phyloP scores from a whole-genome alignment of 148 eudicot genomes.

The Camellia lanceoleosa region DNA sequence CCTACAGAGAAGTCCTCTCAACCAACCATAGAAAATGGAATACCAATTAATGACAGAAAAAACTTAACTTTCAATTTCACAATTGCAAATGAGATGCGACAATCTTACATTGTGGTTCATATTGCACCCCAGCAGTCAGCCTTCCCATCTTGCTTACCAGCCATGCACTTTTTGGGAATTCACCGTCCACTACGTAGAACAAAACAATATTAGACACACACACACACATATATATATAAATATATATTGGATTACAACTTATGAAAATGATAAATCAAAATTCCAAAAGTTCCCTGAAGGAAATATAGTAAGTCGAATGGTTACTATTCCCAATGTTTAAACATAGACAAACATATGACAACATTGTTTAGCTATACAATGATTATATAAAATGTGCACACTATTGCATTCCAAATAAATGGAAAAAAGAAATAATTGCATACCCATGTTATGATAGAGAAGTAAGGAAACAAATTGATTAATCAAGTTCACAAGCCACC shows the following conservation, averaged over 20 bases:
- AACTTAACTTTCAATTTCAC: background rate
- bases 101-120: constrained; percentile 66
- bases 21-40: background rate
- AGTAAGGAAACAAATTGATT: background rate
- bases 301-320: background rate
- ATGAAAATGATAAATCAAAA: background rate
- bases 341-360: background rate
- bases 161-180: constrained; percentile 75
- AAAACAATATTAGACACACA: constrained; percentile 12
- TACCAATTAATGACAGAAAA: background rate
- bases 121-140: constrained; percentile 75
- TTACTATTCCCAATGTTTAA: background rate
- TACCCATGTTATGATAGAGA: background rate
- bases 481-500: background rate
- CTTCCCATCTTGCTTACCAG: constrained; percentile 74
- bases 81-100: background rate
- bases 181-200: constrained; percentile 42
- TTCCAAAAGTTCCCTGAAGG: background rate
- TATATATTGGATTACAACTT: too few species aligned
- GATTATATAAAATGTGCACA: background rate
- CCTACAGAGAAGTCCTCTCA: too few species aligned
- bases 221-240: too few species aligned
- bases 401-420: background rate
- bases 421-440: too few species aligned
- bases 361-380: background rate